These are phyloP conservation scores for Magnaporthiopsis poae DNA, from an alignment of 2,329 filamentous ascomycete genomes.

Conservation along the genomic window DNA sequence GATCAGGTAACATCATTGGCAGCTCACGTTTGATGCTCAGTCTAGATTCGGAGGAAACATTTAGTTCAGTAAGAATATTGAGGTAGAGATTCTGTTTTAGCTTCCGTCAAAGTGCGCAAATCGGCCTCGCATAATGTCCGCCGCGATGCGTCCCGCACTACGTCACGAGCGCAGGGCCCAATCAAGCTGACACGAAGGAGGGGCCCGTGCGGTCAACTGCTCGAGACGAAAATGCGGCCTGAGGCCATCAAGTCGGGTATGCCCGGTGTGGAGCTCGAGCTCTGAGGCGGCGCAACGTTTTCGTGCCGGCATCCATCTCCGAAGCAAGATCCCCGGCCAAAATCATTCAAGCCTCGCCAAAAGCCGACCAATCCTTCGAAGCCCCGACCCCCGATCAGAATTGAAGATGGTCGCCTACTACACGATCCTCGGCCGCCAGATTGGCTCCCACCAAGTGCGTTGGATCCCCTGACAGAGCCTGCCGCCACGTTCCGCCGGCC, in stretches of 20 bases:
- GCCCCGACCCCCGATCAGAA: conserved; percentile 13
- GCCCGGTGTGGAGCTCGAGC: neutral
- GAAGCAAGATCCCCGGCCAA: neutral
- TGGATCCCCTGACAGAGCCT: conserved; percentile 9
- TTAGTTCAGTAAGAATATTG: too few species aligned
- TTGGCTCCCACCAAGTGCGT: conserved; percentile 54
- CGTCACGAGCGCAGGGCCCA: neutral
- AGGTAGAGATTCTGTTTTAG: neutral
- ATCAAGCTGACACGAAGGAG: too few species aligned
- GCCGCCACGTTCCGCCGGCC: neutral
- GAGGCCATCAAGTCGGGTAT: neutral
- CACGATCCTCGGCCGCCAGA: conserved; percentile 47
- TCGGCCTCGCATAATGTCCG: neutral
- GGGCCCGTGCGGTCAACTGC: neutral
- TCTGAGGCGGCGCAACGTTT: neutral
- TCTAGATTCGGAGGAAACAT: too few species aligned
- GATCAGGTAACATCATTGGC: too few species aligned
- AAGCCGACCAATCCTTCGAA: conserved; percentile 11
- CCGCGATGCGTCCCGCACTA: neutral
- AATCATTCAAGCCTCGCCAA: neutral
- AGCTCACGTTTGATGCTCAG: too few species aligned
- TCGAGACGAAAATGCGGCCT: neutral
- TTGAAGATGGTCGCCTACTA: conserved; percentile 41
- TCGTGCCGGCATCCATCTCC: neutral
- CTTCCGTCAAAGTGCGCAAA: neutral